Base-by-base conservation (phyloP, 2,329 filamentous ascomycete genomes). In the Coniella lustricola region DNA sequence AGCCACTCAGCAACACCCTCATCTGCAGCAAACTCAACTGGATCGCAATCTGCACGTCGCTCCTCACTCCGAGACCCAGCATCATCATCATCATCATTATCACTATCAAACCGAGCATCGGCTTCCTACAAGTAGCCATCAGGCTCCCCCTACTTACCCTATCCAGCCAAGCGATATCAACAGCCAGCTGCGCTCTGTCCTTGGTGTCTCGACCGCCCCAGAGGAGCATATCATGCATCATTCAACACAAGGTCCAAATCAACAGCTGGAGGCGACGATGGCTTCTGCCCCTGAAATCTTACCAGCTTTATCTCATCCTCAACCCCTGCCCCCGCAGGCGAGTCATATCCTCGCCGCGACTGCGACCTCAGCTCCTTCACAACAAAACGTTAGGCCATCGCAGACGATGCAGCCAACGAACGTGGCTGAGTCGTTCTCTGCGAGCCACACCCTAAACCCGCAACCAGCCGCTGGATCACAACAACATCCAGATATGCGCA, bases 71-170 rank as follows among this genome's bases (percentile, higher is more conserved):
- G 70, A 74, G 18, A 61, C 73, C 22, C 73, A 77, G 59, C 78
- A 81, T 13, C 69, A 67, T 35, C 78, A 75, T 36, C 79, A 81
- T 7, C 79, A 82, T 42, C 74, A 79, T 59, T 73, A 77, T 48
- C 74, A 76, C 44, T n/a, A n/a, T 5, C 25, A 10, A 29, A 69
- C 74, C 13, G 61, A 65, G 35, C 73, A 74, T 22, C 69, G 70
- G 17, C 62, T 74, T 14, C 71, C 73, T 10, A 64, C 72, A 44
- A 67, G 67, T 34, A 66, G 64, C 44, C 68, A 75, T 53, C 69
- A 71, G 29, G 69, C 69, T 20, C 71, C 74, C 7, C 75, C 75
- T 8, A 64, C 67, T 3, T 79, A 78, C 48, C 67, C 71, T 3
- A 72, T 75, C 39, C 66, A 70, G 13, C 67, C 71, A 4, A 73